These are phyloP conservation scores for Solanum chiquidenum DNA, from an alignment of 257 asterid genomes.

Conservation along the genomic window DNA sequence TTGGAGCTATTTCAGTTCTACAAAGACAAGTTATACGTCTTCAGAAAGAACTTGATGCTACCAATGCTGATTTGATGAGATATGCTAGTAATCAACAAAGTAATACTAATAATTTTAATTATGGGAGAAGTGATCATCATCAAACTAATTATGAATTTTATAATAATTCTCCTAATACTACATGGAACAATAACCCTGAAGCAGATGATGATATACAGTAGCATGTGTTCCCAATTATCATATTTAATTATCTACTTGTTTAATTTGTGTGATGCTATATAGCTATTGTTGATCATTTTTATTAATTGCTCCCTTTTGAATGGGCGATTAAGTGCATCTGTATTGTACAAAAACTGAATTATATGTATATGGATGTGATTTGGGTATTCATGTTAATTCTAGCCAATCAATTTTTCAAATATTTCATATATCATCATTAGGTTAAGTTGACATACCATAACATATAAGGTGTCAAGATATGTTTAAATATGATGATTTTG, in stretches of 20 bases:
- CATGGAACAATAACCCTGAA: background rate
- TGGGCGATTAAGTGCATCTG: background rate
- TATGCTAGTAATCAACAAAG: constrained; percentile 6
- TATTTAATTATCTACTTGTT: background rate
- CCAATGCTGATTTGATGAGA: constrained; percentile 54
- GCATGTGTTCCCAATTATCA: background rate
- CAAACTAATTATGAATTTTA: constrained; percentile 11
- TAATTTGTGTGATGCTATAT: background rate
- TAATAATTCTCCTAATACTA: background rate
- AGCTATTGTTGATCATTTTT: background rate
- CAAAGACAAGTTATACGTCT: constrained; percentile 52
- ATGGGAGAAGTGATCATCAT: constrained; percentile 8
- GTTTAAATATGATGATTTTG: background rate
- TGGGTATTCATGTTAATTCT: background rate
- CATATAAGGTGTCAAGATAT: background rate
- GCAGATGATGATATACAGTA: background rate
- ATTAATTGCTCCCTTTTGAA: background rate
- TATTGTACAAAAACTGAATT: background rate
- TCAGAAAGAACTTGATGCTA: constrained; percentile 61
- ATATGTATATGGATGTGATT: background rate
- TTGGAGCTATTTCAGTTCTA: constrained; percentile 60
- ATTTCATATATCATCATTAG: background rate
- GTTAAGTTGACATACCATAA: background rate
- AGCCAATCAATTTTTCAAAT: background rate
- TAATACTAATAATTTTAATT: background rate